Evolutionary conservation across 1,284 basidiomycete species (phyloP), one percentile per base, ranked within the genome.

Genomic region (Sphagnurus paluster): DNA sequence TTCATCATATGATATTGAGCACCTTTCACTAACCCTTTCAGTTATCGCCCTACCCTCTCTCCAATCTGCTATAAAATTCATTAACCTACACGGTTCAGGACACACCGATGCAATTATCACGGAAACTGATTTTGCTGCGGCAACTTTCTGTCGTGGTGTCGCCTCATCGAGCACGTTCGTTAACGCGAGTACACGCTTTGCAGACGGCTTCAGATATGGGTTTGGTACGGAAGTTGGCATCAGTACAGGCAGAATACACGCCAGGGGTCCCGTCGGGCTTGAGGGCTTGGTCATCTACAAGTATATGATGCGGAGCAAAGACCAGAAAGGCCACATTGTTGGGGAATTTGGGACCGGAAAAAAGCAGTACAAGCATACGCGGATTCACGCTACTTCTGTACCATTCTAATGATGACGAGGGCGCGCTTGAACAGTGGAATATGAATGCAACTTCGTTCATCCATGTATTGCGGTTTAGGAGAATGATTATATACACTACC

Each of bases 161-260:
- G 93, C 96, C 65, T 90, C 87, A 2, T 91, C 97, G 1, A 94
- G 95, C 41, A 92, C 92, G 6, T 99, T 90, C 60, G 81, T 98
- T 53, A 99, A 99, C 59, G 92, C 94, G 2, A 91, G 87, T 54
- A 97, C 97, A 6, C 80, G 97, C 37, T 99, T 99, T 61, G 90
- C 95, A 0, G 97, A 99, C 66, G 97, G 97, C 1, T 98, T 96
- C 69, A 72, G 97, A 46, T 99, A 94, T 66, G 97, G 97, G 0
- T 92, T 98, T 55, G 97, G 97, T 1, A 96, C 97, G 1, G 97
- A 99, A 68, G 96, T 99, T 1, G 97, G 97, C 7, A 98, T 99
- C 62, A 90, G 87, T 62, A 99, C 97, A 0, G 94, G 94, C 2
- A 87, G 92, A 59, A 98, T 97, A 44, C 97, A 99, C 61, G 96